Conservation (phyloP, 257 asterid species). For the Solanum bukasovii region DNA sequence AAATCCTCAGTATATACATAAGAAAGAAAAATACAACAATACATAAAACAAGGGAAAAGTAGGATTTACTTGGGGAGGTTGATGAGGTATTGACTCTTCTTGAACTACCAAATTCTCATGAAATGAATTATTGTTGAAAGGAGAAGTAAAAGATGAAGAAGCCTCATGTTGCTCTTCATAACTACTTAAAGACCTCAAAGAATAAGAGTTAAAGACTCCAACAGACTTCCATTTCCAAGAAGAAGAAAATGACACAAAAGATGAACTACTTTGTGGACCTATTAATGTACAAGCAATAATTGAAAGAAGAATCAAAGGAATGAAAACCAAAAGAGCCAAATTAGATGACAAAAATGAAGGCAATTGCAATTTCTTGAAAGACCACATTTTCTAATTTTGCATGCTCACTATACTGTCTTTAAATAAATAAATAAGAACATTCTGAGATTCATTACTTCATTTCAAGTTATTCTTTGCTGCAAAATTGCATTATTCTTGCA, state of each 20-base stretch:
- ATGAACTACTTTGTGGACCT: conserved; percentile 1
- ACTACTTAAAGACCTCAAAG: conserved; percentile 1
- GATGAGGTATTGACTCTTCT: background rate
- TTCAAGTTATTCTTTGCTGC: conserved; percentile 25
- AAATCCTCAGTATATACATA: background rate
- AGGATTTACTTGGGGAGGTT: background rate
- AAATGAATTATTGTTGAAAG: conserved; percentile 1
- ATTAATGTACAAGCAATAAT: background rate
- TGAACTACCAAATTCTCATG: background rate
- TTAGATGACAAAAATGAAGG: conserved; percentile 2
- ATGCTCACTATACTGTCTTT: background rate
- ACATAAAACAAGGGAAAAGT: background rate
- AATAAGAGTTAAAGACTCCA: conserved; percentile 6
- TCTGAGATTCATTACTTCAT: conserved; percentile 20
- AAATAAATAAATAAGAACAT: background rate
- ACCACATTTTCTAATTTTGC: conserved; percentile 18
- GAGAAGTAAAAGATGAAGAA: background rate
- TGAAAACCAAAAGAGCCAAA: conserved; percentile 5
- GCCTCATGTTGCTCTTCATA: background rate
- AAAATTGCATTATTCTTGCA: conserved; percentile 8
- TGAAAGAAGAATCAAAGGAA: conserved; percentile 20
- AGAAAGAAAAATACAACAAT: background rate
- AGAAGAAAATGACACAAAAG: conserved; percentile 7
- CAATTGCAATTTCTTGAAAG: conserved; percentile 11
- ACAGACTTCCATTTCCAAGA: conserved; percentile 13